Percentiles rank a stretch among this genome's conserved stretches.
These are phyloP conservation scores for Termitomyces sp. DNA, from an alignment of 768 basidiomycete species.

Conservation along the genomic window DNA sequence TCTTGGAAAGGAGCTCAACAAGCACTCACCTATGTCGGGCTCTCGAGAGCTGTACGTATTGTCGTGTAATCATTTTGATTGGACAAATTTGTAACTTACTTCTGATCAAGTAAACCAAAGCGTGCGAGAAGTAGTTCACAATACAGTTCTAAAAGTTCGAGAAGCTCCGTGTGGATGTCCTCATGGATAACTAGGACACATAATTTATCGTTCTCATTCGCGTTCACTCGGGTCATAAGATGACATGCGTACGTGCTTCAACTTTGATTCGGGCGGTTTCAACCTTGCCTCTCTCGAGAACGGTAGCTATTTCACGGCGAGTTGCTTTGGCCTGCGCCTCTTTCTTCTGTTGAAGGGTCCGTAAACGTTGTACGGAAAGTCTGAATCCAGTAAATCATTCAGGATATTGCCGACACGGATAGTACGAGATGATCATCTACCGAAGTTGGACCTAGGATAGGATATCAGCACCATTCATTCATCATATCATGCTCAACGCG, in stretches of 20 bases:
- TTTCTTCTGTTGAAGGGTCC: conserved; percentile 91
- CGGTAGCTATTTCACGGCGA: conserved; percentile 77
- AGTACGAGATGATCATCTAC: conserved; percentile 14
- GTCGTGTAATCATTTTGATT: conserved; percentile 9
- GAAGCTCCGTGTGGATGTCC: conserved; percentile 80
- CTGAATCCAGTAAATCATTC: conserved; percentile 33
- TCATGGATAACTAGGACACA: conserved; percentile 68
- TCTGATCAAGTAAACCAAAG: conserved; percentile 88
- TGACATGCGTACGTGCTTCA: conserved; percentile 65
- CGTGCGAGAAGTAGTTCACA: conserved; percentile 91
- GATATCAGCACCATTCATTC: not conserved
- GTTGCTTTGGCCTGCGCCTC: conserved; percentile 72
- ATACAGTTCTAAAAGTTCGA: conserved; percentile 93
- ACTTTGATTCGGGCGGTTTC: conserved; percentile 86
- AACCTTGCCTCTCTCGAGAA: conserved; percentile 75
- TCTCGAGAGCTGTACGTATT: conserved; percentile 57
- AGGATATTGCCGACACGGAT: not conserved
- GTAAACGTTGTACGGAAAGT: conserved; percentile 80
- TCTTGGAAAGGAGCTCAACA: not conserved
- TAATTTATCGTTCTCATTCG: not conserved
- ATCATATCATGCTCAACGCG: not conserved
- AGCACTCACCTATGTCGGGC: conserved; percentile 69
- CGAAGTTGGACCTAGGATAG: conserved; percentile 21
- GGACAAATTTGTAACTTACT: conserved; percentile 45
- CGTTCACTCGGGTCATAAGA: conserved; percentile 1